Conservation (phyloP, 495 filamentous ascomycete species). For the Glonium stellatum region DNA sequence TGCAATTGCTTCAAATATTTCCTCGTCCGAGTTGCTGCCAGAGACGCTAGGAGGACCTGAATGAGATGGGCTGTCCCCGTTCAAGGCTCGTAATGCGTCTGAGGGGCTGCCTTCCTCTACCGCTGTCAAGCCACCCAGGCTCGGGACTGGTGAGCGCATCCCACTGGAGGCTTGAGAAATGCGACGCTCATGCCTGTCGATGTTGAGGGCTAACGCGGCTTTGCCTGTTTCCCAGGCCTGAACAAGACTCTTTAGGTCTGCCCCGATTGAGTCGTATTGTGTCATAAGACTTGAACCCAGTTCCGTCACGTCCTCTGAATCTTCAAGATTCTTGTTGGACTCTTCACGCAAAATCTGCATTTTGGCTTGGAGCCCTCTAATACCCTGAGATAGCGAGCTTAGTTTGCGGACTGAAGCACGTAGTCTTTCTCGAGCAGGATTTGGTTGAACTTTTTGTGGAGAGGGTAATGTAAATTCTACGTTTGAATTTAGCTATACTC, state of each 20-base stretch:
- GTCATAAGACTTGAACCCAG: slow-evolving; percentile 68
- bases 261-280: slow-evolving; percentile 91
- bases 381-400: slow-evolving; percentile 79
- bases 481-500: neutral
- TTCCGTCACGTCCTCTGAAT: slow-evolving; percentile 63
- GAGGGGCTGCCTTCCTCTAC: slow-evolving; percentile 72
- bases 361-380: slow-evolving; percentile 88
- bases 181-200: slow-evolving; percentile 64
- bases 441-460: slow-evolving; percentile 61
- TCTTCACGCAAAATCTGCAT: slow-evolving; percentile 89
- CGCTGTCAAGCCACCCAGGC: slow-evolving; percentile 75
- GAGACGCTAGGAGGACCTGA: slow-evolving; percentile 42
- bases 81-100: slow-evolving; percentile 70
- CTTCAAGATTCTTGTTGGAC: slow-evolving; percentile 67
- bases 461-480: slow-evolving; percentile 41
- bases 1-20: slow-evolving; percentile 86
- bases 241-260: slow-evolving; percentile 72
- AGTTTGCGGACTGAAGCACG: slow-evolving; percentile 79
- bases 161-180: slow-evolving; percentile 48
- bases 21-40: slow-evolving; percentile 47
- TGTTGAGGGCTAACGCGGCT: slow-evolving; percentile 61
- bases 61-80: slow-evolving; percentile 47
- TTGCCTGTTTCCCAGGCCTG: slow-evolving; percentile 90
- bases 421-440: slow-evolving; percentile 69
- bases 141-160: slow-evolving; percentile 67